Conservation (phyloP, 2,329 filamentous ascomycete species). For the Endocalyx cinctus region DNA sequence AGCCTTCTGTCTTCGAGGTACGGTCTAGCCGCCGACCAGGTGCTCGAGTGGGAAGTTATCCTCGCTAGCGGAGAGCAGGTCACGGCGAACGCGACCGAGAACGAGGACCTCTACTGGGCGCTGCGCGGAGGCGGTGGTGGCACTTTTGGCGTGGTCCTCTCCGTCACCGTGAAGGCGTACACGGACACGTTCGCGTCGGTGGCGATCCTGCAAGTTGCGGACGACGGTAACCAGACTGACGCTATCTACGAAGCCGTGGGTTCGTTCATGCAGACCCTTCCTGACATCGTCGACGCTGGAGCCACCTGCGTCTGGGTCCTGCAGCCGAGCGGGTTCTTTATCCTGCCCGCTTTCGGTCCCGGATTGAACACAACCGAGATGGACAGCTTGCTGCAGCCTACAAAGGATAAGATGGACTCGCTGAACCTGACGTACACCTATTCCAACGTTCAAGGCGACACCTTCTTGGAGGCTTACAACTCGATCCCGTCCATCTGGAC, state of each 20-base stretch:
- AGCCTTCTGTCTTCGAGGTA: slow-evolving; percentile 42
- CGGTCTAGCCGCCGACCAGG: slow-evolving; percentile 44
- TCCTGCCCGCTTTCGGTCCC: slow-evolving; percentile 8
- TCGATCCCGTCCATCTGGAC: slow-evolving; percentile 9
- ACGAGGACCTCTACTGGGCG: slow-evolving; percentile 45
- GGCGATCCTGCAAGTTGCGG: slow-evolving; percentile 2
- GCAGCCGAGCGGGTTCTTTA: slow-evolving; percentile 6
- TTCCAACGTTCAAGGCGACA: slow-evolving; percentile 3
- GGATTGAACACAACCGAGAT: slow-evolving; percentile 4
- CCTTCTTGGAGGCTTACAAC: slow-evolving; percentile 6
- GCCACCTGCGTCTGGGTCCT: slow-evolving; percentile 8
- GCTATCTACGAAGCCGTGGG: slow-evolving; percentile 8
- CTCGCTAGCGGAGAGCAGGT: slow-evolving; percentile 37
- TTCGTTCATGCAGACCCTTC: slow-evolving; percentile 7
- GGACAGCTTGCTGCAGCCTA: slow-evolving; percentile 4
- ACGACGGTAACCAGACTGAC: slow-evolving; percentile 8
- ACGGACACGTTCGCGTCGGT: slow-evolving; percentile 8
- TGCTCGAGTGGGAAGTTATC: slow-evolving; percentile 41
- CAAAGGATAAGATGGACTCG: slow-evolving; percentile 3
- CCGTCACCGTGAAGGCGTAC: slow-evolving; percentile 27
- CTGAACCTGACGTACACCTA: slow-evolving; percentile 9
- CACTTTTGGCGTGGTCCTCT: slow-evolving; percentile 37
- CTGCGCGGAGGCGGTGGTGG: slow-evolving; percentile 39
- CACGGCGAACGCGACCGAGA: slow-evolving; percentile 32
- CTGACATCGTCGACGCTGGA: slow-evolving; percentile 8